phyloP scores from a whole-genome alignment of 306 rosid species.

The Heteromeles arbutifolia region DNA sequence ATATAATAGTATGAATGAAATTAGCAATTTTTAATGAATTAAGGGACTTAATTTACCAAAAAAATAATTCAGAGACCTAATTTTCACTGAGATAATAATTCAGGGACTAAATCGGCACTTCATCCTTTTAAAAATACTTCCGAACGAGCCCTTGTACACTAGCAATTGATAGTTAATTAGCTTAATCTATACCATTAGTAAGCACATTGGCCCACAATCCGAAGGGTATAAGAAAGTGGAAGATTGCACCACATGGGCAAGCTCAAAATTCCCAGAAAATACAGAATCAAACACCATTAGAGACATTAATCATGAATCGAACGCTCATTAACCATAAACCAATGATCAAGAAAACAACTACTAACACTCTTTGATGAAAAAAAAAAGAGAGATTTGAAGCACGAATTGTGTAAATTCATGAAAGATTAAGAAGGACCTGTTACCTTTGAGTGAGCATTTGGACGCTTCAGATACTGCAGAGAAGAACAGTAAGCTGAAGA shows the following conservation, averaged over 20 bases:
- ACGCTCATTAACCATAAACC: neutral
- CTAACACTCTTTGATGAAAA: neutral
- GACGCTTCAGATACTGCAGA: constrained; percentile 47
- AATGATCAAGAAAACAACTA: neutral
- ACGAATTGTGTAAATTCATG: neutral
- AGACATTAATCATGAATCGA: neutral
- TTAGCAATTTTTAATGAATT: too few species aligned
- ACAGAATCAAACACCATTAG: neutral
- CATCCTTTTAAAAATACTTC: too few species aligned
- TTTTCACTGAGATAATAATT: too few species aligned
- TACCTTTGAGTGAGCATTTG: constrained; percentile 54
- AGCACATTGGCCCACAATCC: neutral
- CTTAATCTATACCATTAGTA: neutral
- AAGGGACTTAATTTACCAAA: too few species aligned
- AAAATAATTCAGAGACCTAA: too few species aligned
- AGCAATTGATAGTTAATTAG: neutral
- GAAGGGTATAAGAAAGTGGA: neutral
- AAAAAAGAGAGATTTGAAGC: neutral
- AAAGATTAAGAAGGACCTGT: neutral
- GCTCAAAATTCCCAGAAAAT: neutral
- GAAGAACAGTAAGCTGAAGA: constrained; percentile 22
- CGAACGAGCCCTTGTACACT: neutral
- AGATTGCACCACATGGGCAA: neutral
- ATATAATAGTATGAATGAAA: too few species aligned
- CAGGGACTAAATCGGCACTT: too few species aligned